Evolutionary conservation across 2,329 filamentous ascomycete species (phyloP).

Genomic region (Amesomyces nigricolor): DNA sequence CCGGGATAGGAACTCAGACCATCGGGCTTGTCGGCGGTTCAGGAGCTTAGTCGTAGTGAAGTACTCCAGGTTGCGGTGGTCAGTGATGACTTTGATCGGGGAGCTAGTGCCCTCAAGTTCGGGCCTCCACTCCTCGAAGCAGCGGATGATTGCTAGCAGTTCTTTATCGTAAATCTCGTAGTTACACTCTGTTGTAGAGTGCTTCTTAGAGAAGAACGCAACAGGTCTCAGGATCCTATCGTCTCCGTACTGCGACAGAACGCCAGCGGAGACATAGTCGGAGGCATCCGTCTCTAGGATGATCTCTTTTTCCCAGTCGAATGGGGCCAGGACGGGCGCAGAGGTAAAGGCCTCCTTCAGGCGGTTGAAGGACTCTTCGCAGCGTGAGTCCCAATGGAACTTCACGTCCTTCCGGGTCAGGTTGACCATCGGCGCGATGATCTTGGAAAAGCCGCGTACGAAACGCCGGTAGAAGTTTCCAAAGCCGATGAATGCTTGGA

Average conservation of each 20-base stretch:
- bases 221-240: neutral
- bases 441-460: neutral
- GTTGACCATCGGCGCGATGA: neutral
- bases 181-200: neutral
- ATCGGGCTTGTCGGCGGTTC: too few relatives aligned
- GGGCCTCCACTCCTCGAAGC: too few relatives aligned
- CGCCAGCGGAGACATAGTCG: neutral
- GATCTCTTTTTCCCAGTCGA: neutral
- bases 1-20: too few relatives aligned
- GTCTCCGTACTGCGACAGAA: neutral
- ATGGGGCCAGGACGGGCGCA: neutral
- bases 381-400: neutral
- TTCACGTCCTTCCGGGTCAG: neutral
- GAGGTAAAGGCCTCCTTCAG: neutral
- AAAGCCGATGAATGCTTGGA: constrained; percentile 1
- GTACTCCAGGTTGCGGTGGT: too few relatives aligned
- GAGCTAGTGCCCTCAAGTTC: too few relatives aligned
- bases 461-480: constrained; percentile 7
- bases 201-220: neutral
- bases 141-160: neutral
- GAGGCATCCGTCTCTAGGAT: neutral
- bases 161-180: neutral
- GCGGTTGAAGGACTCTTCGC: neutral
- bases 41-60: too few relatives aligned
- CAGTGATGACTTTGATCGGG: too few relatives aligned